Evolutionary conservation across 2,329 filamentous ascomycete species (phyloP).

Genomic region (Aspergillus uvarum): DNA sequence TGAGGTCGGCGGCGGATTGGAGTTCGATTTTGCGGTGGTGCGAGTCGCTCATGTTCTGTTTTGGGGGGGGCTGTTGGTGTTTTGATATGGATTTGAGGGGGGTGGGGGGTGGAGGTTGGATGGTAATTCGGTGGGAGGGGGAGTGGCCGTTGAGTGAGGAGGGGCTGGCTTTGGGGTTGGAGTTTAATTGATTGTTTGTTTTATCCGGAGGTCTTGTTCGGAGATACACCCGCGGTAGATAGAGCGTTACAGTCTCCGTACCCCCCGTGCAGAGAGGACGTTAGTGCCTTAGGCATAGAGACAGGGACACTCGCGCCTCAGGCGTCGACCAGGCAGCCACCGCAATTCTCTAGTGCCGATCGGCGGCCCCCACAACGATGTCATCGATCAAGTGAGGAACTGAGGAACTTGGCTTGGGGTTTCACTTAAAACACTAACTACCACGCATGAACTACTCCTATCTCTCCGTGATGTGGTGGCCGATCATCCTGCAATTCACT

Average conservation of each 20-base stretch:
- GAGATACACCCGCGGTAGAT: neutral
- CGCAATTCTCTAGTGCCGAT: constrained; percentile 8
- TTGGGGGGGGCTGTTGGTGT: too few relatives aligned
- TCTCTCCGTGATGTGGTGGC: neutral
- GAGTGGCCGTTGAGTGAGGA: too few relatives aligned
- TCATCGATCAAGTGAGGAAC: constrained; percentile 19
- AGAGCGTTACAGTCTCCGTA: too few relatives aligned
- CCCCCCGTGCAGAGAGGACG: too few relatives aligned
- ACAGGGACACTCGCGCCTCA: neutral
- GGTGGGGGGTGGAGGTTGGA: neutral
- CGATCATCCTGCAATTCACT: neutral
- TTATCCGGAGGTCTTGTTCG: neutral
- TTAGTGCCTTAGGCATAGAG: constrained; percentile 14
- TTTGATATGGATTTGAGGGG: neutral
- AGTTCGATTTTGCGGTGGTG: constrained; percentile 53
- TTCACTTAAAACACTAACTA: neutral
- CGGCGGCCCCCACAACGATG: constrained; percentile 18
- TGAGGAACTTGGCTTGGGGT: constrained; percentile 4
- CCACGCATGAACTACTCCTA: constrained; percentile 5
- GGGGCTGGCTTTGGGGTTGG: too few relatives aligned
- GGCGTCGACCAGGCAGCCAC: neutral
- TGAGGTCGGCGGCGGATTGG: constrained; percentile 51
- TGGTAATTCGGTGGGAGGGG: neutral
- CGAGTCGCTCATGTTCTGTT: constrained; percentile 20
- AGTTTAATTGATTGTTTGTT: neutral